Conservation (phyloP, 2,329 filamentous ascomycete species). For the Cercospora sp. region DNA sequence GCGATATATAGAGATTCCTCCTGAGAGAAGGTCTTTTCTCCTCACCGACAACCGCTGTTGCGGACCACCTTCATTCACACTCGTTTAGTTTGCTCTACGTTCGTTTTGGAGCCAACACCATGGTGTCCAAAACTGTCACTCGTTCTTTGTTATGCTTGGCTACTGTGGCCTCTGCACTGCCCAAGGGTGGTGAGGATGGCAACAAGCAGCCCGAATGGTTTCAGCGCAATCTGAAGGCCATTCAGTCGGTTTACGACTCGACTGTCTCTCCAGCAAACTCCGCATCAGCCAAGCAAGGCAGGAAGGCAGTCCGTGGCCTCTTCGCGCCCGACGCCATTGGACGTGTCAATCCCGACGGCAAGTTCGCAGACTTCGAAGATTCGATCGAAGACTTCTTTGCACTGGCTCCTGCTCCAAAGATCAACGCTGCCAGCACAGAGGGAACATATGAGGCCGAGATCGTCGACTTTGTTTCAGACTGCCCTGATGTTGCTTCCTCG, state of each 20-base stretch:
- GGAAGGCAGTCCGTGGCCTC: constrained; percentile 42
- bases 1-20: constrained; percentile 21
- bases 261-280: constrained; percentile 46
- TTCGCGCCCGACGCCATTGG: constrained; percentile 45
- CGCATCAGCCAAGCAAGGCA: constrained; percentile 41
- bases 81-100: constrained; percentile 21
- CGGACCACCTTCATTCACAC: constrained; percentile 17
- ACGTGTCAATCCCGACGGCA: constrained; percentile 46
- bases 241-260: constrained; percentile 45
- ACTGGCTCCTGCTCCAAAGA: constrained; percentile 40
- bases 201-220: constrained; percentile 16
- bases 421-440: constrained; percentile 27
- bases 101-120: constrained; percentile 14
- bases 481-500: constrained; percentile 28
- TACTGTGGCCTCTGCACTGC: constrained; percentile 19
- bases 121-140: constrained; percentile 22
- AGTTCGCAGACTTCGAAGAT: constrained; percentile 47
- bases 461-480: constrained; percentile 28
- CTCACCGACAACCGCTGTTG: constrained; percentile 17
- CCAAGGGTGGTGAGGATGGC: constrained; percentile 2
- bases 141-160: constrained; percentile 23
- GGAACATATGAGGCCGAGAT: constrained; percentile 30
- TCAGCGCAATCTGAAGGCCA: constrained; percentile 43
- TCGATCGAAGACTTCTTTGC: constrained; percentile 51
- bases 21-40: not conserved